phyloP scores from a whole-genome alignment of 2,329 filamentous ascomycete genomes.

The Penicillium psychrosexuale region DNA sequence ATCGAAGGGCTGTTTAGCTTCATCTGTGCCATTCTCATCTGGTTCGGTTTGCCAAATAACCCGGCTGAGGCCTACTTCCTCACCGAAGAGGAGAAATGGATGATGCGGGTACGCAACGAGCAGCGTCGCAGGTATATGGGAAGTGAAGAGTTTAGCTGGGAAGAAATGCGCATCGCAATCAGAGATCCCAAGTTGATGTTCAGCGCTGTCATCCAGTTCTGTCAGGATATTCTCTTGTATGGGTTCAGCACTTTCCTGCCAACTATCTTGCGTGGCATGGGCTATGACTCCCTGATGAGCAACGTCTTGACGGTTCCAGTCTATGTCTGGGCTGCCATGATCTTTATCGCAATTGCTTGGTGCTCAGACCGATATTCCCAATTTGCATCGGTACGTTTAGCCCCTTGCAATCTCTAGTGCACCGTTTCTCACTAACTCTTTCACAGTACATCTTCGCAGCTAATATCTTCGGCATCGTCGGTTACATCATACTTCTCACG shows the following conservation, averaged over 20 bases:
- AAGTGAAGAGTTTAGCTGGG: conserved; percentile 31
- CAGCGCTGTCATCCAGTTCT: conserved; percentile 51
- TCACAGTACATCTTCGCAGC: conserved; percentile 34
- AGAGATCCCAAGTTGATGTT: conserved; percentile 53
- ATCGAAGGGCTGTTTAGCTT: conserved; percentile 51
- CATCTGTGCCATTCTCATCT: conserved; percentile 42
- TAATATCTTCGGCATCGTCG: conserved; percentile 48
- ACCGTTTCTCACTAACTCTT: conserved; percentile 6
- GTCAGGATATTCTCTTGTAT: conserved; percentile 53
- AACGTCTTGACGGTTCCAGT: conserved; percentile 58
- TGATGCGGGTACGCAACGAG: conserved; percentile 51
- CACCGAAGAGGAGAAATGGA: conserved; percentile 47
- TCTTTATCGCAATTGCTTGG: conserved; percentile 44
- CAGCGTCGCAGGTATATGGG: conserved; percentile 50
- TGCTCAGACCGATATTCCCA: conserved; percentile 44
- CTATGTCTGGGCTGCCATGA: conserved; percentile 50
- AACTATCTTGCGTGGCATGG: conserved; percentile 53
- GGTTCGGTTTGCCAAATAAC: conserved; percentile 40
- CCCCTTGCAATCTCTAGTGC: background rate
- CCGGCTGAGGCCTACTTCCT: conserved; percentile 51
- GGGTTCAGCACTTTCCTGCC: conserved; percentile 60
- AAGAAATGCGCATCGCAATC: conserved; percentile 6
- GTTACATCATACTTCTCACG: conserved; percentile 50
- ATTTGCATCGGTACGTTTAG: conserved; percentile 25
- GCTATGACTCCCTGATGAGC: conserved; percentile 51